phyloP scores from a whole-genome alignment of 2,329 filamentous ascomycete genomes.

The Hypocreales sp. region DNA sequence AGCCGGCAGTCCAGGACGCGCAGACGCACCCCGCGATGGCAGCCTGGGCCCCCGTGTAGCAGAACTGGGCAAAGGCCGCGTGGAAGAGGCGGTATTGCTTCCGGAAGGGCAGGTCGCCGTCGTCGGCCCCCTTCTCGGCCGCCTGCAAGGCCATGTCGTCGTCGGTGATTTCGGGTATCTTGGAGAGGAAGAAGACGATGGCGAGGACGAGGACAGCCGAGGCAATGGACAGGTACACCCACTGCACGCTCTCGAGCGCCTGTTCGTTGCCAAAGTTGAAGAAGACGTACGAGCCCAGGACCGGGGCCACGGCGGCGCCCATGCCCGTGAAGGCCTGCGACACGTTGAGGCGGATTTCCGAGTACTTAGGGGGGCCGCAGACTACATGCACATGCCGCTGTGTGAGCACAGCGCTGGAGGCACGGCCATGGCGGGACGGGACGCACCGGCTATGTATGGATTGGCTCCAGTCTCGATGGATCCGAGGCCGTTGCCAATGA shows the following conservation, averaged over 20 bases:
- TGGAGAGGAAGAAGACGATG: slow-evolving; percentile 47
- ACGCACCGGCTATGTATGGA: slow-evolving; percentile 46
- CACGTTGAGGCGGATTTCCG: slow-evolving; percentile 60
- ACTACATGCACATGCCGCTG: no score
- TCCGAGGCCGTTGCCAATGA: slow-evolving; percentile 58
- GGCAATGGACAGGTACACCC: slow-evolving; percentile 61
- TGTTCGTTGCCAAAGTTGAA: slow-evolving; percentile 44
- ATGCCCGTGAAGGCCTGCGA: slow-evolving; percentile 67
- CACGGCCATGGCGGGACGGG: no score
- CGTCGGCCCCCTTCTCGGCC: slow-evolving; percentile 33
- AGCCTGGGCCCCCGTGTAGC: slow-evolving; percentile 60
- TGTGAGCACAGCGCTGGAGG: fast-evolving
- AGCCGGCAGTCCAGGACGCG: no score
- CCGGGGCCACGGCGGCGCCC: slow-evolving; percentile 55
- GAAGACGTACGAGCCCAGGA: slow-evolving; percentile 59
- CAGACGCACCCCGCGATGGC: no score
- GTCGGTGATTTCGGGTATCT: slow-evolving; percentile 55
- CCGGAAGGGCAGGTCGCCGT: slow-evolving; percentile 44
- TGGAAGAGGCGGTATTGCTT: slow-evolving; percentile 67
- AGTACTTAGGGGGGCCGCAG: slow-evolving; percentile 49
- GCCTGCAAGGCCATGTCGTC: slow-evolving; percentile 49
- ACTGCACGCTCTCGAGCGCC: slow-evolving; percentile 54
- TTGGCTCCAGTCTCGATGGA: slow-evolving; percentile 68
- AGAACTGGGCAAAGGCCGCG: slow-evolving; percentile 62
- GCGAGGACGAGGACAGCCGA: slow-evolving; percentile 55